Conservation (phyloP, 768 basidiomycete genomes). For the Neoboletus magnificus region DNA sequence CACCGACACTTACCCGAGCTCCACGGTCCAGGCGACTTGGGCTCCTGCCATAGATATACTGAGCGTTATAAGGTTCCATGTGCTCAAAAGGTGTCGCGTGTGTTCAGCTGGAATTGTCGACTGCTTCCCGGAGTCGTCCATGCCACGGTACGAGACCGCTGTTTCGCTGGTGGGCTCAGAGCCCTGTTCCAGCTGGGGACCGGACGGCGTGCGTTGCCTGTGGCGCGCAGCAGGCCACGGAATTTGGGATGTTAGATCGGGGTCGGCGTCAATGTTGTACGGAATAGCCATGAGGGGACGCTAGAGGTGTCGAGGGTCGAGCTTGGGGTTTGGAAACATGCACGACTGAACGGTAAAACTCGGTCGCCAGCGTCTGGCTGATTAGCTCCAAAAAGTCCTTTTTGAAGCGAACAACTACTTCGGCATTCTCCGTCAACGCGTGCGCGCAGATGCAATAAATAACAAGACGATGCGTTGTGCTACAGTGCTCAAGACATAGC, state of each 20-base stretch:
- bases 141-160: conserved; percentile 30
- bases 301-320: background rate
- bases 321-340: conserved; percentile 9
- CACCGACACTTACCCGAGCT: conserved; percentile 67
- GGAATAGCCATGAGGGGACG: conserved; percentile 55
- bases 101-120: conserved; percentile 19
- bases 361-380: background rate
- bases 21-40: conserved; percentile 94
- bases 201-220: conserved; percentile 29
- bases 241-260: conserved; percentile 78
- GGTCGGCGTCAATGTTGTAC: conserved; percentile 49
- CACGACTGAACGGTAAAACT: conserved; percentile 2
- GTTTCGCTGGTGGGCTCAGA: conserved; percentile 20
- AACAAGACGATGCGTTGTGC: conserved; percentile 3
- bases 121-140: conserved; percentile 29
- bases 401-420: conserved; percentile 8
- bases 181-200: conserved; percentile 22
- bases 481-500: conserved; percentile 14
- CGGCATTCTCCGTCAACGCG: conserved; percentile 26
- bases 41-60: conserved; percentile 93
- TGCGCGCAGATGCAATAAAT: background rate
- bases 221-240: conserved; percentile 60
- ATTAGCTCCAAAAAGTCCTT: conserved; percentile 7
- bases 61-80: conserved; percentile 77
- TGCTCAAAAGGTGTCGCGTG: conserved; percentile 31